Percentiles rank a stretch among this genome's conserved stretches.
Conservation (phyloP, 208 protist species). For the Wallacemonas sp. region DNA sequence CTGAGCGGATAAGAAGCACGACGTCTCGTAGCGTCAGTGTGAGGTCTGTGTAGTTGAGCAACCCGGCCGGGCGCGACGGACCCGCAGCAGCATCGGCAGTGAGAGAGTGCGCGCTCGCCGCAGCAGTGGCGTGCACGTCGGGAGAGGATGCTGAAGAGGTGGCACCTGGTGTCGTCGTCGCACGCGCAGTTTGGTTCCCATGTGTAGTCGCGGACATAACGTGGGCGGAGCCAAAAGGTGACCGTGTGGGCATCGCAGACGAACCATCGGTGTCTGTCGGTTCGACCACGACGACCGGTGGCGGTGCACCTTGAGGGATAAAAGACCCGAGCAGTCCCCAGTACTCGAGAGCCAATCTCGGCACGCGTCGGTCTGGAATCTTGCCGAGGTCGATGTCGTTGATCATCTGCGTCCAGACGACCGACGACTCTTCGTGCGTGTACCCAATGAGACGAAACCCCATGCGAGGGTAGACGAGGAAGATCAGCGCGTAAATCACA, state of each 20-base stretch:
- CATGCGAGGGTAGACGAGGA: constrained; percentile 65
- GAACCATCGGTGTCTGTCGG: background rate
- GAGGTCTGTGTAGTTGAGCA: background rate
- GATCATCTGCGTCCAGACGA: constrained; percentile 87
- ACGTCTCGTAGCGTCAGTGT: constrained; percentile 66
- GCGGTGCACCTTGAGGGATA: constrained; percentile 21
- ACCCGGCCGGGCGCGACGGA: too few species aligned
- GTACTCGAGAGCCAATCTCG: constrained; percentile 53
- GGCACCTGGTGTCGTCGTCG: too few species aligned
- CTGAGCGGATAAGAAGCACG: constrained; percentile 65
- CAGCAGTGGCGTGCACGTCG: too few species aligned
- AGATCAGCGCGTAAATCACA: constrained; percentile 46
- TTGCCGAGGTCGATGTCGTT: constrained; percentile 83
- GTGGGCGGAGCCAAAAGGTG: too few species aligned
- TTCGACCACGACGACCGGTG: constrained; percentile 19
- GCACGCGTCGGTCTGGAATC: constrained; percentile 44
- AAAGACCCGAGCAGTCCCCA: constrained; percentile 56
- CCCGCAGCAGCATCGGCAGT: too few species aligned
- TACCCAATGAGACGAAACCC: constrained; percentile 77
- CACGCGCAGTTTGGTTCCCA: too few species aligned
- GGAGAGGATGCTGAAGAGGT: too few species aligned
- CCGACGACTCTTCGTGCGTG: constrained; percentile 74
- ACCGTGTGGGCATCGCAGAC: background rate
- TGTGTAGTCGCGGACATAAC: too few species aligned
- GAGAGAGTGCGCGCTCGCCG: too few species aligned